phyloP scores from a whole-genome alignment of 2,329 filamentous ascomycete genomes.

The Ophiostoma pallidulum region DNA sequence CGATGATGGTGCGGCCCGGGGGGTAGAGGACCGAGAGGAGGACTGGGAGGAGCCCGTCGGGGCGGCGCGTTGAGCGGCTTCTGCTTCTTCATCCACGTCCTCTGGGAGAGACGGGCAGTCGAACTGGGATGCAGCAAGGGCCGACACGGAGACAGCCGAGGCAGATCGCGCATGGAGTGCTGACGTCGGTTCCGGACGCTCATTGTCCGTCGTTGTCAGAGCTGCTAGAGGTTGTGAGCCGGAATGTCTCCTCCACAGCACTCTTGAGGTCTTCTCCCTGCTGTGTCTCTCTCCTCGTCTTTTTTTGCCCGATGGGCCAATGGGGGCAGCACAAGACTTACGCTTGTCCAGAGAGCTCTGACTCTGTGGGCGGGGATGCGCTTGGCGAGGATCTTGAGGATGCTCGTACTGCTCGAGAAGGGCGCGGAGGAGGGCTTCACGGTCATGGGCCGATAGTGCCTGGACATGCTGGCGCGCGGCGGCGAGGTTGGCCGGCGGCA shows the following conservation, averaged over 20 bases:
- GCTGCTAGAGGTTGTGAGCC: neutral
- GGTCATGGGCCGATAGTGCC: constrained; percentile 22
- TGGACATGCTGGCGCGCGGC: constrained; percentile 26
- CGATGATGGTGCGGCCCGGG: neutral
- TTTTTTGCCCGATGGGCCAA: too few species aligned
- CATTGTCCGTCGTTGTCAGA: neutral
- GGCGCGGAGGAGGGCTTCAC: constrained; percentile 25
- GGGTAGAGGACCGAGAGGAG: neutral
- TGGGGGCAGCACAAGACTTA: too few species aligned
- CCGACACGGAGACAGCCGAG: neutral
- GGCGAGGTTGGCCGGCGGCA: constrained; percentile 17
- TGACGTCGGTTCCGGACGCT: neutral
- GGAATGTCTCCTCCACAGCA: too few species aligned
- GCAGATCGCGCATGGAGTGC: neutral
- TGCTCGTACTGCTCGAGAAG: constrained; percentile 24
- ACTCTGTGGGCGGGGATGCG: neutral
- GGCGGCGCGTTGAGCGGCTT: neutral
- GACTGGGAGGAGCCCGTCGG: neutral
- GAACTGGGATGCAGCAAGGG: neutral
- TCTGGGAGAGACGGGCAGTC: constrained; percentile 8
- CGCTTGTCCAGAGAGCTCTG: neutral
- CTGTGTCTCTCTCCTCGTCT: too few species aligned
- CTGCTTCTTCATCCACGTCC: neutral
- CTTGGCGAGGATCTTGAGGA: neutral
- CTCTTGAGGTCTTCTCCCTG: too few species aligned